A percentile compares a stretch with the other conserved stretches of the same genome.
phyloP scores from a whole-genome alignment of 495 filamentous ascomycete species.

The Penicillium soppii region DNA sequence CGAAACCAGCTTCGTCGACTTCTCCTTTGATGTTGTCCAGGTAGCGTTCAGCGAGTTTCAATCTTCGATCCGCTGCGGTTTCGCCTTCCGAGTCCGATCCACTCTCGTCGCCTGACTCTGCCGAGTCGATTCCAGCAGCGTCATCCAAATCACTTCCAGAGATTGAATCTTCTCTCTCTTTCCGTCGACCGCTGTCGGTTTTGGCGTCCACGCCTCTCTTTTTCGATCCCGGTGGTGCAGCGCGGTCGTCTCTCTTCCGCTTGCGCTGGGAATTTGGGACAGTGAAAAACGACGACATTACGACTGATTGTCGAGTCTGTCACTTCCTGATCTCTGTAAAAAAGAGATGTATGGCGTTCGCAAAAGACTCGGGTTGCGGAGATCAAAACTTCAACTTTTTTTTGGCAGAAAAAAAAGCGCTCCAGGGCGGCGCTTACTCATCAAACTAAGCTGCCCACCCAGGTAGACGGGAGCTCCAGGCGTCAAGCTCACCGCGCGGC shows the following conservation, averaged over 20 bases:
- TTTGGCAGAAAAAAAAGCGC: conserved; percentile 39
- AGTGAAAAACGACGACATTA: conserved; percentile 87
- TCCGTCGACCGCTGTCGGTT: conserved; percentile 25
- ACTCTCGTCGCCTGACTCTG: conserved; percentile 43
- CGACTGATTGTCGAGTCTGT: conserved; percentile 8
- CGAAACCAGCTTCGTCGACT: conserved; percentile 79
- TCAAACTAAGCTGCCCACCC: conserved; percentile 37
- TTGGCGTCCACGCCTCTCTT: conserved; percentile 52
- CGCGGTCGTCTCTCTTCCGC: conserved; percentile 64
- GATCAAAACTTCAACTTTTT: conserved; percentile 38
- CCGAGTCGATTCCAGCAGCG: conserved; percentile 48
- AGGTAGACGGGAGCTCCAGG: conserved; percentile 41
- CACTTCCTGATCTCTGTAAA: conserved; percentile 2
- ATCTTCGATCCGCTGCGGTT: conserved; percentile 81
- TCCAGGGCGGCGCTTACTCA: conserved; percentile 41
- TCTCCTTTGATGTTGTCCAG: conserved; percentile 85
- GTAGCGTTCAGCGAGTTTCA: conserved; percentile 90
- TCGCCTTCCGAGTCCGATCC: conserved; percentile 63
- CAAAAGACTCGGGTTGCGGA: conserved; percentile 14
- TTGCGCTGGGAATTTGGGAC: conserved; percentile 74
- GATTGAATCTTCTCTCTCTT: conserved; percentile 63
- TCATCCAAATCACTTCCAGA: conserved; percentile 80
- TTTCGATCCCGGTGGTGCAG: conserved; percentile 50
- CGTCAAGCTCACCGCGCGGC: conserved; percentile 47
- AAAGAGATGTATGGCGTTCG: conserved; percentile 8